Evolutionary conservation across 768 basidiomycete genomes (phyloP).

Genomic region (Termitomyces sp.): DNA sequence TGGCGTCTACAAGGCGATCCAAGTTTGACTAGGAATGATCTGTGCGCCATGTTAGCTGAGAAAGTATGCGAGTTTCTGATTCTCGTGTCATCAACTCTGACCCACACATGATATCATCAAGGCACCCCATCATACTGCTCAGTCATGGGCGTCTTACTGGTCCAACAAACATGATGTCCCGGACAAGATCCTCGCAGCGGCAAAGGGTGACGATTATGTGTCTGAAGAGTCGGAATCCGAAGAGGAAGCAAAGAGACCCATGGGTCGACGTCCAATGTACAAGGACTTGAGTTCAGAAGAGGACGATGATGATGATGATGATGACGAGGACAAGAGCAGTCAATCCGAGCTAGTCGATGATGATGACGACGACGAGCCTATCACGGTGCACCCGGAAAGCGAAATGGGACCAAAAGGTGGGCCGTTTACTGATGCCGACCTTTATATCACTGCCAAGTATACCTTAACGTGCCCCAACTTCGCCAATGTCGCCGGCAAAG

Average conservation of each 20-base stretch:
- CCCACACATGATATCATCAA: constrained; percentile 21
- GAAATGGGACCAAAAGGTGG: constrained; percentile 50
- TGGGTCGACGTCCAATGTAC: constrained; percentile 25
- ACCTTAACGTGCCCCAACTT: constrained; percentile 47
- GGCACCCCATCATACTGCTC: constrained; percentile 63
- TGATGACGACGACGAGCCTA: constrained; percentile 28
- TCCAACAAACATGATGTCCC: constrained; percentile 58
- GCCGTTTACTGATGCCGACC: constrained; percentile 56
- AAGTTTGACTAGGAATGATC: constrained; percentile 42
- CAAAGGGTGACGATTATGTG: constrained; percentile 27
- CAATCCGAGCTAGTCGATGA: constrained; percentile 22
- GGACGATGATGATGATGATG: constrained; percentile 21
- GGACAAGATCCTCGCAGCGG: constrained; percentile 55
- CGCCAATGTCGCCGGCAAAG: constrained; percentile 31
- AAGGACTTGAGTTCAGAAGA: constrained; percentile 30
- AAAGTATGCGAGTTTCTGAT: constrained; percentile 35
- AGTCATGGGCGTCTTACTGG: constrained; percentile 70
- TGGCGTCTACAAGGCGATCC: constrained; percentile 58
- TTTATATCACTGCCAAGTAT: constrained; percentile 54
- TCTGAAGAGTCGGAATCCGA: constrained; percentile 18
- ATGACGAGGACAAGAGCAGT: constrained; percentile 19
- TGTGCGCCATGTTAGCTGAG: constrained; percentile 50
- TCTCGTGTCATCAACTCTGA: constrained; percentile 5
- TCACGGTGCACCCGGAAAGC: constrained; percentile 30
- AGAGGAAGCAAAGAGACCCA: constrained; percentile 17